These are phyloP conservation scores for Carex parvula DNA, from an alignment of 176 grass and related monocot genomes.

Conservation along the genomic window DNA sequence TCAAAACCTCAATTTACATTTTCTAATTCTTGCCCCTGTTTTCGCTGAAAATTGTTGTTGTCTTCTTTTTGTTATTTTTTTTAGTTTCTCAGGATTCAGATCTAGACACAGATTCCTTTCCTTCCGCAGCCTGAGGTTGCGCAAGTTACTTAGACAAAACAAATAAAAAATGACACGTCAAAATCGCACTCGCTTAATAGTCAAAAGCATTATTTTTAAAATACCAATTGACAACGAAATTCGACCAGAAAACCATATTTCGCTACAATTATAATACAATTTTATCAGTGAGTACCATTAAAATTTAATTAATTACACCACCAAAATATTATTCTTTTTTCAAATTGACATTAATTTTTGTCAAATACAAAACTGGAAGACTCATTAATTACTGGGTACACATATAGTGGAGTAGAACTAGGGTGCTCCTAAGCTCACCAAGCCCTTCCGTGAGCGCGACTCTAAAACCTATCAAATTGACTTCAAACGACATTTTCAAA, in stretches of 20 bases:
- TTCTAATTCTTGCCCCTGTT: too few species aligned
- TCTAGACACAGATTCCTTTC: too few species aligned
- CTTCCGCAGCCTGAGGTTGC: neutral
- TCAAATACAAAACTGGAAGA: neutral
- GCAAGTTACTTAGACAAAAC: neutral
- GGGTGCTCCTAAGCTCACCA: too few species aligned
- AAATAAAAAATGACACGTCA: neutral
- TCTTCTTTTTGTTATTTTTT: neutral
- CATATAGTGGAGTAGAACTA: too few species aligned
- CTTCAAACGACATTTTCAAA: too few species aligned
- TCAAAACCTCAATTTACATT: too few species aligned
- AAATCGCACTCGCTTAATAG: neutral
- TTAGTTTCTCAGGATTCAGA: neutral
- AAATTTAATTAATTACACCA: neutral
- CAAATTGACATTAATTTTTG: neutral
- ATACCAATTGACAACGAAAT: neutral
- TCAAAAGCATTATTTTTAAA: neutral
- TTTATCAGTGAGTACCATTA: neutral
- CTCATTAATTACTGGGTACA: neutral
- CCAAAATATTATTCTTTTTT: too few species aligned
- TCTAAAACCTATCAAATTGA: too few species aligned
- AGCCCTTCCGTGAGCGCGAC: too few species aligned
- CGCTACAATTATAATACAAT: neutral
- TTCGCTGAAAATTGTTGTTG: too few species aligned
- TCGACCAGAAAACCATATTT: neutral